A percentile compares a stretch with the other conserved stretches of the same genome.
These are phyloP conservation scores for Lactarius sanguifluus DNA, from an alignment of 768 basidiomycete species.

Conservation along the genomic window DNA sequence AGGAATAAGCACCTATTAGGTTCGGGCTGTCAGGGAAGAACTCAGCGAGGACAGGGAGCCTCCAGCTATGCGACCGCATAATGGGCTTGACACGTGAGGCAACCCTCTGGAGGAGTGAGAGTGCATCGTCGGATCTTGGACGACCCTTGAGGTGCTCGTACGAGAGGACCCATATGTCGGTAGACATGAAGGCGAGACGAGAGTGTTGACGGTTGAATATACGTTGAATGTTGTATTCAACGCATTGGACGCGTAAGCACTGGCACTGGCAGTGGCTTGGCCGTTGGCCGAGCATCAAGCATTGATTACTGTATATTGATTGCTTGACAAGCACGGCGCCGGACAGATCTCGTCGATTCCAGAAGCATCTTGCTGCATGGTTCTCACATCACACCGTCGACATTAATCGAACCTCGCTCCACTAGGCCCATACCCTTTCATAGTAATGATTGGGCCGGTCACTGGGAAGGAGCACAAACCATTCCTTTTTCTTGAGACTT, in stretches of 20 bases:
- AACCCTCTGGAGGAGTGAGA: constrained; percentile 64
- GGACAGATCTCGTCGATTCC: background rate
- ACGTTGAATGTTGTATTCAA: background rate
- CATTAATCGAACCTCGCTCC: background rate
- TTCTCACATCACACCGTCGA: background rate
- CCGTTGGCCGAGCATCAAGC: background rate
- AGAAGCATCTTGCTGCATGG: background rate
- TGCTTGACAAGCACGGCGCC: constrained; percentile 2
- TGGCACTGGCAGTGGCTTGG: background rate
- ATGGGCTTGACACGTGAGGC: constrained; percentile 89
- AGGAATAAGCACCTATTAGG: constrained; percentile 59
- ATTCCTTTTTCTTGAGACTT: background rate
- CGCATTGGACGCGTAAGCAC: background rate
- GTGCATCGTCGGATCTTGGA: constrained; percentile 66
- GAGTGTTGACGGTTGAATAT: background rate
- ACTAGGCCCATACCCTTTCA: background rate
- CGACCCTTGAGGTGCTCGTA: constrained; percentile 70
- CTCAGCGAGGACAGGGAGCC: constrained; percentile 75
- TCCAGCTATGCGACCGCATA: constrained; percentile 85
- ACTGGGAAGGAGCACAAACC: background rate
- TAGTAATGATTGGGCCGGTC: background rate
- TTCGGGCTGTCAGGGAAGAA: constrained; percentile 78
- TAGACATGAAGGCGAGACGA: constrained; percentile 43
- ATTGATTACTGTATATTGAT: too few species aligned
- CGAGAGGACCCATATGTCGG: constrained; percentile 56